Base-by-base conservation (phyloP, 2,329 filamentous ascomycete genomes). In the Hansfordia pulvinata region DNA sequence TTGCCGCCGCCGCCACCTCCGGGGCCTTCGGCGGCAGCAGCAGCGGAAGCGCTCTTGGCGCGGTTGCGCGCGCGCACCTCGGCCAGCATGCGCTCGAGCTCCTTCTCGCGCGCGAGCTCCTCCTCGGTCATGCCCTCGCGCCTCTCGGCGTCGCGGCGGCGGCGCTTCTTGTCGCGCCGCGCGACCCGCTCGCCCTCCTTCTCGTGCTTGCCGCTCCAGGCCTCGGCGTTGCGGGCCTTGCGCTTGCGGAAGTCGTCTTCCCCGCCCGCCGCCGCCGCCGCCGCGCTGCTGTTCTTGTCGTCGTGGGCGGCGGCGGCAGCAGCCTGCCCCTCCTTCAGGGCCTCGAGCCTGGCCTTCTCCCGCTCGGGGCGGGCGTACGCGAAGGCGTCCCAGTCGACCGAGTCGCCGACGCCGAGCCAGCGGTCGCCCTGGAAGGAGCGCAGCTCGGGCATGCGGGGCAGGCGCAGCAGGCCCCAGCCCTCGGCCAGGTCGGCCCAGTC, bases 381-480 rank as follows among this genome's bases (percentile, higher is more conserved):
- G 40, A 73, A 84, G 2, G 52, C 59, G 22, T 76, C 64, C 64
- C 79, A 76, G 46, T 84, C 70, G 8, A 84, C 56, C 2, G 65
- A 10, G 11, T n/a, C 10, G 19, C 6, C 64, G 3, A 76, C 50
- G 2, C 71, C 71, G 1, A 80, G 55, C 13, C 57, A 65, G 35
- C 66, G 64, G 46, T 83, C 77, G 4, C 77, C 77, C 9, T 72
- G 65, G 60, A 80, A 88, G 1, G 62, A 68, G 41, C 76, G 78
- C 28, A 83, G 57, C 50, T 98, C 90, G 0, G 90, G 88, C 90
- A 98, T 98, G 46, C 80, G 84, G 4, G 90, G 90, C 36, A 96
- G 64, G 26, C 76, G 76, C 3, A 94, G 61, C 1, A 98, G 62
- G 2, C 83, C 90, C 83, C 88, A 98, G 1, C 78, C 80, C 28